A percentile compares a stretch with the other conserved stretches of the same genome.
phyloP scores from a whole-genome alignment of 495 filamentous ascomycete genomes.

The Neurospora intermedia region DNA sequence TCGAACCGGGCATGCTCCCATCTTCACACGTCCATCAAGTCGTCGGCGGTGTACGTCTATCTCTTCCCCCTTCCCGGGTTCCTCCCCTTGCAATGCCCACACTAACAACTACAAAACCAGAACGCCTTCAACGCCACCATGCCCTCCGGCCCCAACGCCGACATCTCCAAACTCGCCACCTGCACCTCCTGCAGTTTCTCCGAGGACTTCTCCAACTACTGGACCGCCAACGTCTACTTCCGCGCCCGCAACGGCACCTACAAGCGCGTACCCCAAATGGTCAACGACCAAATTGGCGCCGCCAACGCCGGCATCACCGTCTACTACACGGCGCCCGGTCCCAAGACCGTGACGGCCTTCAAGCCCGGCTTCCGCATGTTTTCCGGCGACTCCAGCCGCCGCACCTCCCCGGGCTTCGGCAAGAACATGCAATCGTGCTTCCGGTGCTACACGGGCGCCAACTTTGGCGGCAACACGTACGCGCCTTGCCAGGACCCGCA shows the following conservation, averaged over 20 bases:
- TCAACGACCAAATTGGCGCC: slow-evolving; percentile 12
- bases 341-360: slow-evolving; percentile 37
- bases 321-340: slow-evolving; percentile 20
- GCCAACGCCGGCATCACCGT: slow-evolving; percentile 21
- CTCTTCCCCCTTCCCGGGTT: neutral
- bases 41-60: slow-evolving; percentile 25
- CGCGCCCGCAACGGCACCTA: slow-evolving; percentile 39
- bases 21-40: slow-evolving; percentile 36
- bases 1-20: slow-evolving; percentile 29
- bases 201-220: slow-evolving; percentile 42
- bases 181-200: slow-evolving; percentile 36
- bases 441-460: slow-evolving; percentile 36
- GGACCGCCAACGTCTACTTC: slow-evolving; percentile 44
- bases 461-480: slow-evolving; percentile 31
- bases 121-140: slow-evolving; percentile 36
- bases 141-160: slow-evolving; percentile 17
- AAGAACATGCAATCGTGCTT: slow-evolving; percentile 33
- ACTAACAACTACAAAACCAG: slow-evolving; percentile 4
- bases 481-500: slow-evolving; percentile 30
- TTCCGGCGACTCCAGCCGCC: slow-evolving; percentile 30
- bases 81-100: neutral
- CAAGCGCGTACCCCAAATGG: slow-evolving; percentile 33
- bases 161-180: slow-evolving; percentile 24
- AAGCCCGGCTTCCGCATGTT: slow-evolving; percentile 45
- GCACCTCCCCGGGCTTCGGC: slow-evolving; percentile 19